These are phyloP conservation scores for Phaeophleospora eucalypticola DNA, from an alignment of 2,329 filamentous ascomycete species.

Conservation along the genomic window DNA sequence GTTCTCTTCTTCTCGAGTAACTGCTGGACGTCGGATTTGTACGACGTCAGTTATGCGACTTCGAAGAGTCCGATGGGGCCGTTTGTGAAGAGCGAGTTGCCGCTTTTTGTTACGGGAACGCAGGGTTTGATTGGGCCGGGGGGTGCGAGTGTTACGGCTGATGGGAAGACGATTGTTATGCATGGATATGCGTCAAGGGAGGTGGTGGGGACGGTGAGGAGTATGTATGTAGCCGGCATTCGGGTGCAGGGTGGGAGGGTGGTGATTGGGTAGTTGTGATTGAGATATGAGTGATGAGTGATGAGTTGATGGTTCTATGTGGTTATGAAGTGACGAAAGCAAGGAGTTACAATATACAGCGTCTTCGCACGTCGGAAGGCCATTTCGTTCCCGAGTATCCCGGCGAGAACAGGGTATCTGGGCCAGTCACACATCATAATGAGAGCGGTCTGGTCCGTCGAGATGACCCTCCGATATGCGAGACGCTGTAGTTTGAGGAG, in stretches of 20 bases:
- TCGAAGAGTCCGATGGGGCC: constrained; percentile 9
- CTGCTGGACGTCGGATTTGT: constrained; percentile 22
- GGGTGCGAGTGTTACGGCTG: constrained; percentile 10
- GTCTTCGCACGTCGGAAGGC: no score
- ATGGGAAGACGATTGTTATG: constrained; percentile 12
- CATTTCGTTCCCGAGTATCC: no score
- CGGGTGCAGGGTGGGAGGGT: constrained; percentile 5
- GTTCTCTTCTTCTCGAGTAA: constrained; percentile 26
- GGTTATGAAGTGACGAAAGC: no score
- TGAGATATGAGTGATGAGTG: no score
- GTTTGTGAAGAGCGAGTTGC: constrained; percentile 9
- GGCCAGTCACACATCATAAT: no score
- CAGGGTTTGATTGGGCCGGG: constrained; percentile 26
- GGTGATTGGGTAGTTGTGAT: no score
- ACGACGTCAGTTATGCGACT: constrained; percentile 14
- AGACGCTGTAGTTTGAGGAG: no score
- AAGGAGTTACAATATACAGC: no score
- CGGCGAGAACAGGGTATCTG: no score
- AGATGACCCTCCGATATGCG: no score
- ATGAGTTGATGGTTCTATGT: no score
- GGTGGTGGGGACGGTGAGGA: constrained; percentile 8
- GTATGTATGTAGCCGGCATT: constrained; percentile 14
- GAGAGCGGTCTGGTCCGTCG: no score
- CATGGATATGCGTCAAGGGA: constrained; percentile 14
- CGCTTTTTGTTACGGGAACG: constrained; percentile 16